Evolutionary conservation across 1,139 yeast species (phyloP), one percentile per base, ranked within the genome.

Genomic region (Yamadazyma friedrichii): DNA sequence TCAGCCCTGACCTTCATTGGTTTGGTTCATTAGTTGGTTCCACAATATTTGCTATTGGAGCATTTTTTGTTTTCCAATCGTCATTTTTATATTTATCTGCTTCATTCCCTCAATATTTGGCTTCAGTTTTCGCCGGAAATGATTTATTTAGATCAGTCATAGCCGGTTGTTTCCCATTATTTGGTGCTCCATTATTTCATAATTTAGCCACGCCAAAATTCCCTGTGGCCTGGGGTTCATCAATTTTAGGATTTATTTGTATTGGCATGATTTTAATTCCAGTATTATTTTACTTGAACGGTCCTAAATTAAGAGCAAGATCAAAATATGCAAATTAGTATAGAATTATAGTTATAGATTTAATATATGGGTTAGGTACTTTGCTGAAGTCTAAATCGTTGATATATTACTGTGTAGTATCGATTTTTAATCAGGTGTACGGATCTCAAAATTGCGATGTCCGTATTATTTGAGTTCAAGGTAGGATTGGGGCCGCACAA

Each of bases 151-250:
- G 85, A 50, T 70, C 82, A 1, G 62, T 64, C 2, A 66, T 77
- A 53, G 87, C 83, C 0, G 80, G 81, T 31, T 76, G 76, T 3
- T 82, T 82, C 67, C 87, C 88, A 35, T 61, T 82, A 36, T 80
- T 82, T 54, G 85, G 82, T 4, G 56, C 62, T 36, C 67, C 73
- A 2, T 64, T 81, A 69, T 82, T 70, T 51, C 47, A 58, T 34
- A 74, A 75, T 48, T 56, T 77, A 40, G 68, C 65, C 2, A 68
- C 71, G 6, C 49, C 64, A 1, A 69, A 64, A 35, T 79, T 65
- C 52, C 82, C 82, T 2, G 80, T 77, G 6, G 84, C 69, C 1
- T 76, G 78, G 78, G 84, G 82, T 2, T 64, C 76, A 2, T 64
- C 76, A 9, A 49, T 79, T 17, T 54, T 79, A 41, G 82, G 74